Evolutionary conservation across 1,284 basidiomycete species (phyloP), one percentile per base, ranked within the genome.

Genomic region (Boletus smithii): DNA sequence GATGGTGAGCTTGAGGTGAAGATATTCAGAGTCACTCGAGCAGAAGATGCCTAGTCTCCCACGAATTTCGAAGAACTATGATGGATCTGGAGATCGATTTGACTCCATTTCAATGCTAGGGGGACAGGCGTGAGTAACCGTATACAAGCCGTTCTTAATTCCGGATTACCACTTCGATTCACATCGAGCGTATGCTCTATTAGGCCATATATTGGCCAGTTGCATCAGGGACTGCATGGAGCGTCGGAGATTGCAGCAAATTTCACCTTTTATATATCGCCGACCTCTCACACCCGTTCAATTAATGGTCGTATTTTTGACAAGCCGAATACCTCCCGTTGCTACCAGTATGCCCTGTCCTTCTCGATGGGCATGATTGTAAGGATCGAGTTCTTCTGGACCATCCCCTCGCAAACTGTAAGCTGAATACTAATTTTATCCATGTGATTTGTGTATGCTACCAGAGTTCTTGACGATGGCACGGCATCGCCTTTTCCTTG

Each of bases 1-100:
- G 60, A 62, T 40, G 53, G 55, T 32, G 59, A 58, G 20, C 61
- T 62, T 13, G 54, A 65, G 48, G 69, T 77, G 36, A 73, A 70
- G 58, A 61, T 75, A 56, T 68, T 74, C 51, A 65, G 59, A 51
- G 62, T 75, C 39, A 54, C 51, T 22, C 49, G 39, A 48, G 31
- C 33, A 24, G 32, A 40, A 43, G 24, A 46, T 8, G 11, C 24
- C 18, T 40, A 44, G 48, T 42, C 30, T 37, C 42, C 39, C 20
- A 55, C 22, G 31, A 34, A 33, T 10, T 40, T 41, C 34, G 33
- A 54, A 46, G 50, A 20, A 43, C 17, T 23, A 89, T 13, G 72
- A n/a, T 83, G 81, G 41, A 92, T 75, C 42, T 91, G 69, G 11
- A 42, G 53, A 49, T 53, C 43, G 17, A 35, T 38, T 42, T 30